Evolutionary conservation across 1,284 basidiomycete species (phyloP).

Genomic region (Boletus semigastroideus): DNA sequence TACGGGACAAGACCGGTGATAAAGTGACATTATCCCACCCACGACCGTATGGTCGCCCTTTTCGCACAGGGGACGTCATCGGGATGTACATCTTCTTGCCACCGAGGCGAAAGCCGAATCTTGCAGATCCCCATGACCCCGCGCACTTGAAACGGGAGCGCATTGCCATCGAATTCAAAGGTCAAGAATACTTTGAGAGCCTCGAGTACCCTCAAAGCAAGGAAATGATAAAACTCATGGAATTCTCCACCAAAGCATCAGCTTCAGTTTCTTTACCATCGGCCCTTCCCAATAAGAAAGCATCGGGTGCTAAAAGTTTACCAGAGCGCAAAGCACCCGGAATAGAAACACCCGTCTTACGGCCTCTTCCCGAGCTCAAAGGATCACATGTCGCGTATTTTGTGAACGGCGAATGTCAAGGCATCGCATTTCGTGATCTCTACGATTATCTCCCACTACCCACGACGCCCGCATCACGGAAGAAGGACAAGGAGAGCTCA

Average conservation of each 20-base stretch:
- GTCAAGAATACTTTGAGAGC: constrained; percentile 95
- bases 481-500: constrained; percentile 50
- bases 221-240: constrained; percentile 90
- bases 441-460: constrained; percentile 92
- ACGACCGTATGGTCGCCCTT: constrained; percentile 73
- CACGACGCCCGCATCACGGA: constrained; percentile 52
- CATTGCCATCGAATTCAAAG: constrained; percentile 92
- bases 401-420: constrained; percentile 88
- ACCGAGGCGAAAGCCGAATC: constrained; percentile 52
- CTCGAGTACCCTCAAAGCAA: constrained; percentile 90
- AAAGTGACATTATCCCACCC: constrained; percentile 85
- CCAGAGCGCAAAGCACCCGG: constrained; percentile 44
- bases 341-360: constrained; percentile 41
- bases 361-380: constrained; percentile 69
- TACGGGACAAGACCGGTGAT: constrained; percentile 90
- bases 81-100: constrained; percentile 94
- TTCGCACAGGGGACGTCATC: constrained; percentile 84
- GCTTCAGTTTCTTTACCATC: constrained; percentile 59
- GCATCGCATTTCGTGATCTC: constrained; percentile 83
- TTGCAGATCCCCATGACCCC: constrained; percentile 66
- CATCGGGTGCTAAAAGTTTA: constrained; percentile 63
- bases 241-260: constrained; percentile 60
- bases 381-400: constrained; percentile 87
- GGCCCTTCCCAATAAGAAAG: constrained; percentile 55
- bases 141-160: constrained; percentile 82